Conservation (phyloP, 83 land plant genomes). For the Diphasiastrum complanatum region DNA sequence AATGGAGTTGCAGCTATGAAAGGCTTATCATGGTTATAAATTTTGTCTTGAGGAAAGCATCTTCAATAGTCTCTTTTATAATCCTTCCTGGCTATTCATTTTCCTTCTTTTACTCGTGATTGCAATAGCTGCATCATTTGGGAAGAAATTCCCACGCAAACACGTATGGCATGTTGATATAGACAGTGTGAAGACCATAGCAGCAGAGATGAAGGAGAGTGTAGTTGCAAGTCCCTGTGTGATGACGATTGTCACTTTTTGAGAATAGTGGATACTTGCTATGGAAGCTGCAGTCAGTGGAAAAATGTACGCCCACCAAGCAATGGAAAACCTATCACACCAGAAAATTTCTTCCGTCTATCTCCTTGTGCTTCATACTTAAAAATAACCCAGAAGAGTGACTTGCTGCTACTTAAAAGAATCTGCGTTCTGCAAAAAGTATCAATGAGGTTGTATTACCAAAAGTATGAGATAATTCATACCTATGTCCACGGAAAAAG, state of each 20-base stretch:
- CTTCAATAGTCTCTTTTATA: too few species aligned
- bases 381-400: too few species aligned
- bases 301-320: slow-evolving; percentile 98
- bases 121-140: slow-evolving; percentile 43
- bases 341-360: neutral
- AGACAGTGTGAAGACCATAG: slow-evolving; percentile 22
- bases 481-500: slow-evolving; percentile 67
- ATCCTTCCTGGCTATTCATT: too few species aligned
- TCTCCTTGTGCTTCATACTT: too few species aligned
- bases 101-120: too few species aligned
- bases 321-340: slow-evolving; percentile 67
- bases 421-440: neutral
- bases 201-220: slow-evolving; percentile 52
- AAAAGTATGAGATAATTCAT: slow-evolving; percentile 12
- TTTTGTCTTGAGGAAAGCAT: too few species aligned
- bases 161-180: slow-evolving; percentile 19
- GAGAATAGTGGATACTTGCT: slow-evolving; percentile 66
- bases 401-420: too few species aligned
- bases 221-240: slow-evolving; percentile 52
- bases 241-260: slow-evolving; percentile 38
- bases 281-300: slow-evolving; percentile 80
- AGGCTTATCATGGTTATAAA: too few species aligned
- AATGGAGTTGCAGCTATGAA: too few species aligned
- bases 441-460: too few species aligned
- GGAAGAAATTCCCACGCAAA: slow-evolving; percentile 24